Conservation (phyloP, 257 asterid genomes). For the Buddleja alternifolia region DNA sequence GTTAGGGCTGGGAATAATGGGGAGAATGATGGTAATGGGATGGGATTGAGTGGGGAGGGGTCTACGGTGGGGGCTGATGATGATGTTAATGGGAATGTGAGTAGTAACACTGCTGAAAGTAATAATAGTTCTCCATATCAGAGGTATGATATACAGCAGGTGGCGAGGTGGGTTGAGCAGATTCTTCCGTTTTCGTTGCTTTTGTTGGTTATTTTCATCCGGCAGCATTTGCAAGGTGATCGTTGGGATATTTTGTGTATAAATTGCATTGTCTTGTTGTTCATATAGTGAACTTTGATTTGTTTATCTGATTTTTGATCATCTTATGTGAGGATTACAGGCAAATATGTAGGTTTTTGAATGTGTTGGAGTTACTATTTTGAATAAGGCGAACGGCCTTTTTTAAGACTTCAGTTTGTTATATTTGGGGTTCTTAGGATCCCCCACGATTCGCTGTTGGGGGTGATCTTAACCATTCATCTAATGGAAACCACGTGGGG, state of each 20-base stretch:
- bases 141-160: conserved; percentile 78
- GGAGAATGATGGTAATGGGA: conserved; percentile 34
- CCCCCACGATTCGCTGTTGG: too few species aligned
- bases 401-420: too few species aligned
- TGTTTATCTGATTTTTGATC: neutral
- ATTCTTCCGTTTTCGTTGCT: conserved; percentile 76
- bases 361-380: neutral
- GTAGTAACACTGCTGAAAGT: conserved; percentile 8
- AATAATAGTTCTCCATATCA: conserved; percentile 45
- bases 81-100: conserved; percentile 26
- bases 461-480: too few species aligned
- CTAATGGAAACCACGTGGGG: too few species aligned
- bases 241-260: neutral
- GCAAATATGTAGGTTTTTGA: neutral
- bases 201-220: conserved; percentile 67
- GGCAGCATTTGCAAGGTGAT: conserved; percentile 81
- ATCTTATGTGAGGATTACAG: neutral
- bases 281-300: neutral
- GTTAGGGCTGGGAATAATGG: conserved; percentile 37
- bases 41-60: conserved; percentile 35
- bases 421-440: too few species aligned
- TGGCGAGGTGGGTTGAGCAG: conserved; percentile 79
- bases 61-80: conserved; percentile 25
- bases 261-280: neutral
- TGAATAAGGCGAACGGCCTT: too few species aligned